A percentile compares a stretch with the other conserved stretches of the same genome.
phyloP scores from a whole-genome alignment of 257 asterid genomes.

The Rehmannia glutinosa region DNA sequence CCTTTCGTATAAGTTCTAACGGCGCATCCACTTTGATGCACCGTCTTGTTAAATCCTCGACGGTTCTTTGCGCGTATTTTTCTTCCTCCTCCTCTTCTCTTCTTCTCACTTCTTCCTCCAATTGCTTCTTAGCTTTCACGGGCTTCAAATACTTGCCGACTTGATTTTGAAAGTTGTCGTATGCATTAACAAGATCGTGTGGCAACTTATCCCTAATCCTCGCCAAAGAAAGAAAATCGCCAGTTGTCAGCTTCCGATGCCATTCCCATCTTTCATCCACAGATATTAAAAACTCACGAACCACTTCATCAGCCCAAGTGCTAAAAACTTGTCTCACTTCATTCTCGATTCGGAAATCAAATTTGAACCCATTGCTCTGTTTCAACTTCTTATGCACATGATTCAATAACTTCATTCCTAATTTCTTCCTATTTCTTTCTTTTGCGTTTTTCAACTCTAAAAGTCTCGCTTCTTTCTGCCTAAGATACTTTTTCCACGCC shows the following conservation, averaged over 20 bases:
- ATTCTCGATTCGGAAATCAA: constrained; percentile 52
- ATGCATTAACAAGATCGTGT: constrained; percentile 64
- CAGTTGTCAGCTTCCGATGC: constrained; percentile 67
- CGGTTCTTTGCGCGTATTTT: constrained; percentile 53
- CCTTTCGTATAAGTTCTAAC: constrained; percentile 52
- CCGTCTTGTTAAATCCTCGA: constrained; percentile 65
- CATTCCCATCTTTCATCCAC: constrained; percentile 75
- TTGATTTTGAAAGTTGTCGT: constrained; percentile 69
- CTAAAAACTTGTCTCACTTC: constrained; percentile 60
- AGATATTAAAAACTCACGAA: constrained; percentile 50
- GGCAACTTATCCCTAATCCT: constrained; percentile 80
- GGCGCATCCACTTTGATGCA: constrained; percentile 81
- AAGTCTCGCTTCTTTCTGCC: constrained; percentile 79
- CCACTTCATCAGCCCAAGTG: constrained; percentile 82
- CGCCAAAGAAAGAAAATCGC: constrained; percentile 70
- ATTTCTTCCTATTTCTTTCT: constrained; percentile 74
- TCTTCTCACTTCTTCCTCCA: constrained; percentile 53
- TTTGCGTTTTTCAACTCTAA: constrained; percentile 70
- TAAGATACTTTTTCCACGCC: constrained; percentile 74
- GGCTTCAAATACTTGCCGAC: constrained; percentile 75
- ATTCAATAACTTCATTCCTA: constrained; percentile 67
- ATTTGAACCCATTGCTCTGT: constrained; percentile 45
- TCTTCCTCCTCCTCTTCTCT: constrained; percentile 68
- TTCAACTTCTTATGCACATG: constrained; percentile 64
- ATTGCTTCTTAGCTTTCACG: constrained; percentile 47